Base-by-base conservation (phyloP, 805 yeast species). In the Myxozyma mucilagina region DNA sequence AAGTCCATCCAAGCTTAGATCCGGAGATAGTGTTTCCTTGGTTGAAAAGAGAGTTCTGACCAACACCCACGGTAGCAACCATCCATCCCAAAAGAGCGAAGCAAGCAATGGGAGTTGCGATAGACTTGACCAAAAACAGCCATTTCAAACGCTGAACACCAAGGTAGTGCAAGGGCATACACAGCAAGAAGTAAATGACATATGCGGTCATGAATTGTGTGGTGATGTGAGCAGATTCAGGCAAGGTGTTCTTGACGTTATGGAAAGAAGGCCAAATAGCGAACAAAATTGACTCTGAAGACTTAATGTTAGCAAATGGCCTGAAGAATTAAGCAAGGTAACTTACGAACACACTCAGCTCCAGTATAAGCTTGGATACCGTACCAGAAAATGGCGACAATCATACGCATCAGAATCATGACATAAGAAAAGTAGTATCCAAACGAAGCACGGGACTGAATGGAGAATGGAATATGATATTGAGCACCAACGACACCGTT, bases 391-490 rank as follows among this genome's bases (percentile, higher is more conserved):
- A 78, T 73, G 18, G 80, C 76, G 47, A 82, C 70, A 34, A 79
- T 73, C 43, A 77, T 74, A 68, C 85, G 72, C 59, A 78, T 76
- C 10, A 75, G 59, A 38, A 82, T 72, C n/a, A 80, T 81, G 32
- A 81, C 57, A 47, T 70, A 73, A 4, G 80, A 75, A 2, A 84
- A 83, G 60, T 74, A 70, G 41, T 80, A 72, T 9, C 86, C 85
- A 71, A 79, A 82, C 0, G 79, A 71, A 50, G 76, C 74, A 53
- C 85, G 70, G 29, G 76, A 72, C 54, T 74, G 74, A 10, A 82
- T 74, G 2, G 84, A 77, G 64, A 75, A 82, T 0, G 84, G 84
- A 45, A 82, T 74, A 68, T 80, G 84, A 70, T 77, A 82, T 24
- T 75, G 74, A 7, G 79, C 76, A 38, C 85, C 85, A 14, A 77